Conservation (phyloP, 2,329 filamentous ascomycete species). For the Dothiorella sarmentorum region DNA sequence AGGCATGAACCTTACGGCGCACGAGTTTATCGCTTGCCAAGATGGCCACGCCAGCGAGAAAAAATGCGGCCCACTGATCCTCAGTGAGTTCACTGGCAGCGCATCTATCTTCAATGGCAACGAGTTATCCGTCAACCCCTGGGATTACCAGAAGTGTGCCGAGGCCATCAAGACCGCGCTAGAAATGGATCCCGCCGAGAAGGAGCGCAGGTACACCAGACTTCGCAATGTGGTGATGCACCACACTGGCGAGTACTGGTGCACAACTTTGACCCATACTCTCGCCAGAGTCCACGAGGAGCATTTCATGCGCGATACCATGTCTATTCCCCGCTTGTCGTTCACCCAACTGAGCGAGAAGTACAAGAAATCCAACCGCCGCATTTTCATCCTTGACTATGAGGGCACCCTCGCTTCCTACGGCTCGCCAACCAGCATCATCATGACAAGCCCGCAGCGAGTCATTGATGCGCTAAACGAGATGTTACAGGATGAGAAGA, state of each 20-base stretch:
- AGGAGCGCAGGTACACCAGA: slow-evolving; percentile 68
- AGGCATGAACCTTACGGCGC: slow-evolving; percentile 94
- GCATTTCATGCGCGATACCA: slow-evolving; percentile 79
- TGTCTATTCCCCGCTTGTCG: slow-evolving; percentile 80
- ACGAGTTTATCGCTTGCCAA: slow-evolving; percentile 91
- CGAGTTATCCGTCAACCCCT: slow-evolving; percentile 86
- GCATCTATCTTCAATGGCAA: slow-evolving; percentile 78
- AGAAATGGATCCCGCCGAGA: slow-evolving; percentile 75
- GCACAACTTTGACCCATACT: slow-evolving; percentile 67
- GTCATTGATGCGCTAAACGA: slow-evolving; percentile 81
- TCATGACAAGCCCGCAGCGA: slow-evolving; percentile 80
- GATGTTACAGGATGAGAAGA: slow-evolving; percentile 72
- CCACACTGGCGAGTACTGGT: slow-evolving; percentile 85
- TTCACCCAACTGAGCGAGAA: slow-evolving; percentile 60
- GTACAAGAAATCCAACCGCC: slow-evolving; percentile 64
- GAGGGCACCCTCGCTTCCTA: slow-evolving; percentile 89
- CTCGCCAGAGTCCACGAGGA: slow-evolving; percentile 77
- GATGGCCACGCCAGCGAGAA: slow-evolving; percentile 71
- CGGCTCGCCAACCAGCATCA: slow-evolving; percentile 78
- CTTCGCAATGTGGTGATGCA: slow-evolving; percentile 71
- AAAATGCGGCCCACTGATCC: slow-evolving; percentile 82
- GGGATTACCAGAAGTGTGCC: slow-evolving; percentile 87
- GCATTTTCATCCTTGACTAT: slow-evolving; percentile 88
- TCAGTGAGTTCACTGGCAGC: slow-evolving; percentile 94
- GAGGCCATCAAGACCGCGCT: slow-evolving; percentile 80